Percentiles rank a stretch among this genome's conserved stretches.
Evolutionary conservation across 768 basidiomycete species (phyloP).

Genomic region (Suillus placidus): DNA sequence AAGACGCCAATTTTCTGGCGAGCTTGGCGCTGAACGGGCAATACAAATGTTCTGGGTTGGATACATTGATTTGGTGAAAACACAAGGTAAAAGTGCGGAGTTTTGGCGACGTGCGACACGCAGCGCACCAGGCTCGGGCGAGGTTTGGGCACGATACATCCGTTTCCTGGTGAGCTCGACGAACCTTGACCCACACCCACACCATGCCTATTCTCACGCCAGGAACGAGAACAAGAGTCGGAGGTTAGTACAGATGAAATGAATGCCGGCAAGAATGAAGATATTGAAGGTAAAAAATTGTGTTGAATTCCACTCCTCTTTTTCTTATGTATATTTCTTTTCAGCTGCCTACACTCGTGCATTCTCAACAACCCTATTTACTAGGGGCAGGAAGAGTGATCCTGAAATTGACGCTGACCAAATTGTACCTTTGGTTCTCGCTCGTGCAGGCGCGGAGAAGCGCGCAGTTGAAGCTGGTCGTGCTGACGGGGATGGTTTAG

Average conservation of each 20-base stretch:
- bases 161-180: constrained; percentile 58
- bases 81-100: background rate
- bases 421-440: constrained; percentile 62
- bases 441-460: constrained; percentile 66
- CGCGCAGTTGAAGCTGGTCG: constrained; percentile 51
- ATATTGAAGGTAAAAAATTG: background rate
- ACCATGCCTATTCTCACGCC: constrained; percentile 3
- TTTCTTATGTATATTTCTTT: constrained; percentile 10
- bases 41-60: constrained; percentile 72
- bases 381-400: constrained; percentile 27
- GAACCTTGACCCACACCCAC: background rate
- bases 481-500: constrained; percentile 54
- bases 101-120: constrained; percentile 55
- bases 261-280: background rate
- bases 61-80: constrained; percentile 69
- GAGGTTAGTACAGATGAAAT: background rate
- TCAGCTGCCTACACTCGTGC: constrained; percentile 63
- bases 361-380: constrained; percentile 55
- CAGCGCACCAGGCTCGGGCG: constrained; percentile 76
- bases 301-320: background rate
- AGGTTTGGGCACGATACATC: constrained; percentile 79
- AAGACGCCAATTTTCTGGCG: constrained; percentile 54
- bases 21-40: constrained; percentile 57
- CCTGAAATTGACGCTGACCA: constrained; percentile 59
- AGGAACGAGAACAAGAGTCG: constrained; percentile 26